These are phyloP conservation scores for Sordaria brevicollis DNA, from an alignment of 495 filamentous ascomycete species.

Conservation along the genomic window DNA sequence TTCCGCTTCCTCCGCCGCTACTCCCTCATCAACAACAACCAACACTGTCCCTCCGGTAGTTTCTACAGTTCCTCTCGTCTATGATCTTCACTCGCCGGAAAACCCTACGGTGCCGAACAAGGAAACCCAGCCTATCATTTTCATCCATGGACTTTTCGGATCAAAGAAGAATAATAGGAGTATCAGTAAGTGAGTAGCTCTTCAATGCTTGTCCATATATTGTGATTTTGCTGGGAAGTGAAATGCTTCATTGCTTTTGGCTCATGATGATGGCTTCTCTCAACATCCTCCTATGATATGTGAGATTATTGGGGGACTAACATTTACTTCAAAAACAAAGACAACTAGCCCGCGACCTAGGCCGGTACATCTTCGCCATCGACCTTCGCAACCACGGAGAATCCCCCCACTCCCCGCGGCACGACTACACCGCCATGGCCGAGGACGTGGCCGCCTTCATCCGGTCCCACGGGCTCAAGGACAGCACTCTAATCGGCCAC, in stretches of 20 bases:
- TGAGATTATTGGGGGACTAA: background rate
- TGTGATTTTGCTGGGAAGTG: background rate
- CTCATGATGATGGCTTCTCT: background rate
- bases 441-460: conserved; percentile 82
- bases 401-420: conserved; percentile 62
- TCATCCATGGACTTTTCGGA: conserved; percentile 92
- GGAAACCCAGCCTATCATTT: conserved; percentile 59
- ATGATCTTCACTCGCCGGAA: conserved; percentile 48
- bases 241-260: background rate
- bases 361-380: conserved; percentile 71
- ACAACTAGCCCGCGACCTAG: conserved; percentile 70
- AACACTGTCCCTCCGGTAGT: background rate
- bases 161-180: conserved; percentile 92
- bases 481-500: conserved; percentile 78
- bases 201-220: background rate
- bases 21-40: background rate
- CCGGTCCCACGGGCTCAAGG: conserved; percentile 53
- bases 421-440: conserved; percentile 81
- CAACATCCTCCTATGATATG: background rate
- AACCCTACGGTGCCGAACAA: conserved; percentile 20
- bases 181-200: conserved; percentile 78
- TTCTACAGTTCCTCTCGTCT: conserved; percentile 39
- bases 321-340: conserved; percentile 15
- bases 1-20: background rate
- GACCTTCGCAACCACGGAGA: conserved; percentile 94